Evolutionary conservation across 768 basidiomycete species (phyloP).

Genomic region (Amanita rimosa): DNA sequence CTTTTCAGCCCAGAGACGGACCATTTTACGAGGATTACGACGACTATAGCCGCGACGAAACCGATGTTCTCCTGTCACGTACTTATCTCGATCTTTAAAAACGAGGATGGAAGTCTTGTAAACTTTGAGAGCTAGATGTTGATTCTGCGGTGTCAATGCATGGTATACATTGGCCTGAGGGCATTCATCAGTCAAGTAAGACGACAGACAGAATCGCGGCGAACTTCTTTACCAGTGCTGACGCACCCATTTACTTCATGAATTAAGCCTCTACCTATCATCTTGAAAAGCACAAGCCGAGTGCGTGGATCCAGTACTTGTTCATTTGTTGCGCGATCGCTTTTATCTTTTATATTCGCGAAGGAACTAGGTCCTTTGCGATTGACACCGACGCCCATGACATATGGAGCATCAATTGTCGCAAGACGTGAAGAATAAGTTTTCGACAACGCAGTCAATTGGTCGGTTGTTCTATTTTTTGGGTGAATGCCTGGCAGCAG

Average conservation of each 20-base stretch:
- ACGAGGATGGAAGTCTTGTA: slow-evolving; percentile 97
- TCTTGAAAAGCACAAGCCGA: slow-evolving; percentile 86
- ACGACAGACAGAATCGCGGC: slow-evolving; percentile 10
- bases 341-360: slow-evolving; percentile 90
- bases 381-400: slow-evolving; percentile 66
- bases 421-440: slow-evolving; percentile 59
- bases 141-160: slow-evolving; percentile 42
- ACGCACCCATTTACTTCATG: slow-evolving; percentile 93
- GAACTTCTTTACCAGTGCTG: slow-evolving; percentile 94
- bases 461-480: slow-evolving; percentile 57
- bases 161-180: slow-evolving; percentile 94
- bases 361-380: slow-evolving; percentile 85
- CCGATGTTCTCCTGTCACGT: slow-evolving; percentile 93
- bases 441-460: slow-evolving; percentile 64
- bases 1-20: slow-evolving; percentile 97
- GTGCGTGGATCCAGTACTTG: slow-evolving; percentile 97
- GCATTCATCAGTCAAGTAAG: slow-evolving; percentile 3
- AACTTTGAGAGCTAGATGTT: slow-evolving; percentile 87
- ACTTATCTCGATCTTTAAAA: slow-evolving; percentile 96
- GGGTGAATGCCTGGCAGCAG: slow-evolving; percentile 14
- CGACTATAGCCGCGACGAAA: slow-evolving; percentile 85
- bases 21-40: slow-evolving; percentile 96
- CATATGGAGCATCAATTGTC: slow-evolving; percentile 66
- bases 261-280: slow-evolving; percentile 84
- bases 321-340: slow-evolving; percentile 92